phyloP scores from a whole-genome alignment of 2,329 filamentous ascomycete species.

The Neonectria ditissima region DNA sequence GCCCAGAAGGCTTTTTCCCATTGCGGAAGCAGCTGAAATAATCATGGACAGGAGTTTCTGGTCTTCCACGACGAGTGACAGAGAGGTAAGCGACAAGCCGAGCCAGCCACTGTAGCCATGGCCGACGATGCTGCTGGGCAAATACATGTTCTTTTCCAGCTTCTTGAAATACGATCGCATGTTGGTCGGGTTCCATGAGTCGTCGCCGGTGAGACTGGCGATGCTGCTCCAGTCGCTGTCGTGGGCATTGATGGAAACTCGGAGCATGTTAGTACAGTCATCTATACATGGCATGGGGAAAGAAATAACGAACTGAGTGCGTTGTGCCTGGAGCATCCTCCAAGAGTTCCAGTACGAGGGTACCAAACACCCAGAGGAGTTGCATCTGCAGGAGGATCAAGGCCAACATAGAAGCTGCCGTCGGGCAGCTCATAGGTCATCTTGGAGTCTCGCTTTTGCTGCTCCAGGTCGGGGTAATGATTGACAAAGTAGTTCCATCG shows the following conservation, averaged over 20 bases:
- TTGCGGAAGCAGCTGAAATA: constrained; percentile 42
- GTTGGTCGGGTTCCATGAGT: constrained; percentile 53
- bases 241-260: constrained; percentile 52
- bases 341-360: constrained; percentile 58
- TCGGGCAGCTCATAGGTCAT: constrained; percentile 52
- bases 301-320: constrained; percentile 37
- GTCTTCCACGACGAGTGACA: constrained; percentile 44
- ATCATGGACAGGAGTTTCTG: constrained; percentile 45
- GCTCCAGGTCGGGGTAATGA: constrained; percentile 64
- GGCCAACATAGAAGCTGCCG: constrained; percentile 50
- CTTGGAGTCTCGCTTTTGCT: constrained; percentile 64
- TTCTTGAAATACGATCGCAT: constrained; percentile 57
- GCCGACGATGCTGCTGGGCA: constrained; percentile 51
- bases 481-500: constrained; percentile 72
- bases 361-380: constrained; percentile 57
- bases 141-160: constrained; percentile 58
- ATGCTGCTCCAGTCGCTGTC: constrained; percentile 57
- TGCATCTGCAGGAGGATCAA: constrained; percentile 51
- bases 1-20: constrained; percentile 39
- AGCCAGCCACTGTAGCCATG: constrained; percentile 59
- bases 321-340: constrained; percentile 54
- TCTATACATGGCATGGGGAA: accelerated
- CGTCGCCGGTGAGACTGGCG: constrained; percentile 55
- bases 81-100: constrained; percentile 31
- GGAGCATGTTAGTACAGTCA: not conserved